Percentiles rank a stretch among this genome's conserved stretches.
phyloP scores from a whole-genome alignment of 345 rosid genomes.

The Euphorbia pulcherrima region DNA sequence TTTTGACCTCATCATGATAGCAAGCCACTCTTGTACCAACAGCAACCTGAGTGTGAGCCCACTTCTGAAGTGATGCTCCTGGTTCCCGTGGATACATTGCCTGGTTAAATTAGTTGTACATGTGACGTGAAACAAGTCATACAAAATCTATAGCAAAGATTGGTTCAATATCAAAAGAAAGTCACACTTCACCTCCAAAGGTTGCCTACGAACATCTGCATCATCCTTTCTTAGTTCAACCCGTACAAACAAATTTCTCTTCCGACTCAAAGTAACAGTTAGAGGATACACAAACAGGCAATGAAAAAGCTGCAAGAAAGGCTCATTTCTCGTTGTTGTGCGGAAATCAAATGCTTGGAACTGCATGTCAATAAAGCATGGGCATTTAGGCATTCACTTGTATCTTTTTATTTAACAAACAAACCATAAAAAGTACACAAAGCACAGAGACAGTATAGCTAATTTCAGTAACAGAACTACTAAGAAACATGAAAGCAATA shows the following conservation, averaged over 20 bases:
- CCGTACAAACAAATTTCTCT: conserved; percentile 79
- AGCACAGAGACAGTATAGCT: background rate
- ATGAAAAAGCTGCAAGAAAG: conserved; percentile 94
- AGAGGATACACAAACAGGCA: conserved; percentile 87
- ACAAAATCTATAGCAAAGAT: conserved; percentile 11
- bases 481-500: background rate
- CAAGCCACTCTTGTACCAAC: conserved; percentile 77
- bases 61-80: conserved; percentile 64
- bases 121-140: conserved; percentile 24
- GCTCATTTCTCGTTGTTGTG: conserved; percentile 86
- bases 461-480: background rate
- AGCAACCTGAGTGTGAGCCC: conserved; percentile 90
- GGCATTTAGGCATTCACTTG: background rate
- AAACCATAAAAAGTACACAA: background rate
- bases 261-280: conserved; percentile 82
- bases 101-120: conserved; percentile 41
- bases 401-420: background rate
- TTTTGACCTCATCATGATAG: conserved; percentile 94
- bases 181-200: conserved; percentile 67
- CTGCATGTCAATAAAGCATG: conserved; percentile 35
- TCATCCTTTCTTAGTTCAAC: conserved; percentile 96
- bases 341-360: conserved; percentile 97
- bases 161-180: conserved; percentile 10
- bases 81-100: conserved; percentile 79
- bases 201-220: conserved; percentile 78